Conservation (phyloP, 495 filamentous ascomycete species). For the Staphylotrichum tortipilum region DNA sequence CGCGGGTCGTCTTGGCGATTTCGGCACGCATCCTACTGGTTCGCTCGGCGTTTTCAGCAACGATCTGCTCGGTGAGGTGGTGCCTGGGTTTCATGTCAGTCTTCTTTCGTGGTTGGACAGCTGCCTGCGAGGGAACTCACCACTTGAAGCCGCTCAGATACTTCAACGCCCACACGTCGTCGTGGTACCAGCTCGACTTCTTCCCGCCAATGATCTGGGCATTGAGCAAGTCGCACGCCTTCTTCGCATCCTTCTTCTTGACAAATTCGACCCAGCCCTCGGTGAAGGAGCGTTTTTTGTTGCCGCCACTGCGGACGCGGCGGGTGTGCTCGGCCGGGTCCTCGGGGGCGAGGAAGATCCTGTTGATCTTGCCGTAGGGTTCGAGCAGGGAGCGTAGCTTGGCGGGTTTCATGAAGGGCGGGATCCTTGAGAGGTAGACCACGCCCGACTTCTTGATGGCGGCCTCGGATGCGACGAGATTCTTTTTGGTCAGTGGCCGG, state of each 20-base stretch:
- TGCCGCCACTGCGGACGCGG: constrained; percentile 61
- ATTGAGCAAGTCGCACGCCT: constrained; percentile 78
- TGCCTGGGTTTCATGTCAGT: constrained; percentile 10
- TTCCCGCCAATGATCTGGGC: constrained; percentile 73
- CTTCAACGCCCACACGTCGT: constrained; percentile 75
- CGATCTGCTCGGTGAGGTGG: constrained; percentile 58
- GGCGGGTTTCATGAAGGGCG: constrained; percentile 87
- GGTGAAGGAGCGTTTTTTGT: constrained; percentile 77
- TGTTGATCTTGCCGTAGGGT: constrained; percentile 67
- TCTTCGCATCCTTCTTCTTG: constrained; percentile 56
- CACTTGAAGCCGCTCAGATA: constrained; percentile 86
- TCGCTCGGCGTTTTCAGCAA: constrained; percentile 74
- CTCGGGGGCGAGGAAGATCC: constrained; percentile 82
- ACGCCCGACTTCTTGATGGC: constrained; percentile 63
- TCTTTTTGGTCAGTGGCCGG: constrained; percentile 49
- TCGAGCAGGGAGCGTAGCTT: constrained; percentile 72
- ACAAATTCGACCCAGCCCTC: constrained; percentile 95
- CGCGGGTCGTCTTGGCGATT: constrained; percentile 65
- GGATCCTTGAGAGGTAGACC: constrained; percentile 81
- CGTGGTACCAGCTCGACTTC: constrained; percentile 82
- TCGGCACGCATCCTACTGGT: constrained; percentile 70
- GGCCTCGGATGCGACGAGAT: constrained; percentile 48
- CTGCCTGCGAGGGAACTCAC: constrained; percentile 4
- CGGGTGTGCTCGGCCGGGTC: constrained; percentile 50
- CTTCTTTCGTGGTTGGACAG: neutral